A percentile compares a stretch with the other conserved stretches of the same genome.
These are phyloP conservation scores for Phaeotremella skinneri DNA, from an alignment of 768 basidiomycete species.

Conservation along the genomic window DNA sequence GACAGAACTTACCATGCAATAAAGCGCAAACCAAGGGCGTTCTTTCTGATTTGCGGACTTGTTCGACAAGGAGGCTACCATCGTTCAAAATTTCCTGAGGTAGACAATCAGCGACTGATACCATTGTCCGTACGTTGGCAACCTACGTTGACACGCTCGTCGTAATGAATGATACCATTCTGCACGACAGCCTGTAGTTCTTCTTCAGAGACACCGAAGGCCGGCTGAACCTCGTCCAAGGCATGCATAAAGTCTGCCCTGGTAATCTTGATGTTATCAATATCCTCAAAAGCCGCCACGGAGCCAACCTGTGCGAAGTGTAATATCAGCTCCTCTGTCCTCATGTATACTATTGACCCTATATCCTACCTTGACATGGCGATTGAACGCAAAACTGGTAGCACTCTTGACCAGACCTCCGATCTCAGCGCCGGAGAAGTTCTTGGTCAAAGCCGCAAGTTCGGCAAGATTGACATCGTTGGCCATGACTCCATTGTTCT, in stretches of 20 bases:
- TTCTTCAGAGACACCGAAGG: constrained; percentile 96
- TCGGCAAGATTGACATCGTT: constrained; percentile 77
- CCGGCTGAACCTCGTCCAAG: constrained; percentile 88
- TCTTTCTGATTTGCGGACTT: constrained; percentile 82
- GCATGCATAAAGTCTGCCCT: constrained; percentile 82
- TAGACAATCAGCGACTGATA: constrained; percentile 6
- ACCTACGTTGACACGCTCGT: constrained; percentile 69
- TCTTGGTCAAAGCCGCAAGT: constrained; percentile 82
- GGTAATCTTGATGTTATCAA: constrained; percentile 87
- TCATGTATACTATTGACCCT: not conserved
- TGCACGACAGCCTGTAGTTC: constrained; percentile 89
- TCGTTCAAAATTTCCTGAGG: constrained; percentile 77
- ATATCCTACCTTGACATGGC: constrained; percentile 77
- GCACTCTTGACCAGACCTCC: constrained; percentile 95
- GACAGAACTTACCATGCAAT: constrained; percentile 61
- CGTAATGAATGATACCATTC: constrained; percentile 90
- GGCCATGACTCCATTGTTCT: constrained; percentile 84
- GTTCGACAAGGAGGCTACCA: constrained; percentile 84
- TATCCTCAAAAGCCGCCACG: constrained; percentile 92
- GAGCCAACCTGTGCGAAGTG: constrained; percentile 82
- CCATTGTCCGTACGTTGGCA: not conserved
- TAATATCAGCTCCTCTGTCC: constrained; percentile 8
- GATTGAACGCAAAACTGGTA: constrained; percentile 94
- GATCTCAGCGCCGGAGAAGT: constrained; percentile 97
- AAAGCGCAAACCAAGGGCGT: constrained; percentile 90